A percentile compares a stretch with the other conserved stretches of the same genome.
These are phyloP conservation scores for Euphorbia lathyris DNA, from an alignment of 345 rosid species.

Conservation along the genomic window DNA sequence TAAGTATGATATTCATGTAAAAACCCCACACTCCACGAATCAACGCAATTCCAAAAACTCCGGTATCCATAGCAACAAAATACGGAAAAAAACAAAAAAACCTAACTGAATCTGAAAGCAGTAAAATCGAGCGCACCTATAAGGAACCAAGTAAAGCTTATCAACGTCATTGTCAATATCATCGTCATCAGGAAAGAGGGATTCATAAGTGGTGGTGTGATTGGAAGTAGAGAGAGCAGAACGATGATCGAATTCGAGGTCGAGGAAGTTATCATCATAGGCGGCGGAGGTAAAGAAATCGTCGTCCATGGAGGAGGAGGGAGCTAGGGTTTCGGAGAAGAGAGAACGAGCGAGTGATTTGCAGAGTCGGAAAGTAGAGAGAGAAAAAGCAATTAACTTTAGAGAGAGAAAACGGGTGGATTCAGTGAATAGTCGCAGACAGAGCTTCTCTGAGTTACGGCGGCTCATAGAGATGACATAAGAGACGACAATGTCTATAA, in stretches of 20 bases:
- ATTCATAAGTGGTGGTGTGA: neutral
- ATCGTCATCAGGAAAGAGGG: conserved; percentile 5
- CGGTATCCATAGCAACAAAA: neutral
- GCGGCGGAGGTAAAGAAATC: conserved; percentile 1
- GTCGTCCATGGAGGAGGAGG: conserved; percentile 14
- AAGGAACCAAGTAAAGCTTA: conserved; percentile 22
- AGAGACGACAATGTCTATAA: too few relatives aligned
- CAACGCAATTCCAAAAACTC: too few relatives aligned
- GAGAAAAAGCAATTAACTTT: conserved; percentile 7
- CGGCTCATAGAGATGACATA: conserved; percentile 19
- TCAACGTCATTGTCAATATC: conserved; percentile 5
- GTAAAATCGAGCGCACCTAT: conserved; percentile 11
- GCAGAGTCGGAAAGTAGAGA: conserved; percentile 17
- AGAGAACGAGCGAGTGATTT: too few relatives aligned
- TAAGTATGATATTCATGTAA: too few relatives aligned
- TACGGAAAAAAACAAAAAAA: too few relatives aligned
- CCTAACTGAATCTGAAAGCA: neutral
- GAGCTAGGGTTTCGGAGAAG: conserved; percentile 11
- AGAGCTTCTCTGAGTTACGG: conserved; percentile 2
- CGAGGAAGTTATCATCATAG: conserved; percentile 12
- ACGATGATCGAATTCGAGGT: conserved; percentile 6
- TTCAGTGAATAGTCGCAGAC: neutral
- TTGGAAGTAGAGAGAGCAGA: conserved; percentile 3
- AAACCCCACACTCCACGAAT: too few relatives aligned
- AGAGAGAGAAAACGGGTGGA: neutral